A percentile compares a stretch with the other conserved stretches of the same genome.
These are phyloP conservation scores for Gossypioides kirkii DNA, from an alignment of 345 rosid species.

Conservation along the genomic window DNA sequence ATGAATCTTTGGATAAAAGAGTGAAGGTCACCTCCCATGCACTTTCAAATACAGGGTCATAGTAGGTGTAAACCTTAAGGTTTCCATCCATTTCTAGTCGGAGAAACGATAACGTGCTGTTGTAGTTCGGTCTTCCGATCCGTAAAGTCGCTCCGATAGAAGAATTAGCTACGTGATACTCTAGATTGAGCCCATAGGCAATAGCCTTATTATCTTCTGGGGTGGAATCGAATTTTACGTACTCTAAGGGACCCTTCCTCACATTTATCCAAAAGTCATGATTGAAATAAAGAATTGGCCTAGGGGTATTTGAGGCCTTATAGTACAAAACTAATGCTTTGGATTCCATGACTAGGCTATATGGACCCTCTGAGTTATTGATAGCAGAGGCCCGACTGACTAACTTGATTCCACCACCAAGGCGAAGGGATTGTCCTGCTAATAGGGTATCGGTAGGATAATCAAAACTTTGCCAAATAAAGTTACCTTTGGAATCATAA, in stretches of 20 bases:
- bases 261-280: neutral
- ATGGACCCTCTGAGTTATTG: constrained; percentile 27
- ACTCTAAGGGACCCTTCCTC: neutral
- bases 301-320: neutral
- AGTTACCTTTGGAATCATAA: constrained; percentile 31
- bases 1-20: neutral
- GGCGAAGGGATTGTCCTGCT: constrained; percentile 35
- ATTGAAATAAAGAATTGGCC: neutral
- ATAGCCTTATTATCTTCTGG: neutral
- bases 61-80: constrained; percentile 37
- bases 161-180: neutral
- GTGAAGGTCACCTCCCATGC: constrained; percentile 43
- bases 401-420: constrained; percentile 24
- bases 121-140: constrained; percentile 28
- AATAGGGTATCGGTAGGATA: constrained; percentile 47
- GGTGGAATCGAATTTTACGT: neutral
- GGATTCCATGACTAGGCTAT: constrained; percentile 36
- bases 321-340: constrained; percentile 25
- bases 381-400: constrained; percentile 34
- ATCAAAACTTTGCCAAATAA: constrained; percentile 59
- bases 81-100: constrained; percentile 52
- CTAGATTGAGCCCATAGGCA: neutral
- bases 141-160: neutral
- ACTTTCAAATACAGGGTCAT: constrained; percentile 21
- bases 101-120: constrained; percentile 35